A percentile compares a stretch with the other conserved stretches of the same genome.
Evolutionary conservation across 2,329 filamentous ascomycete genomes (phyloP).

Genomic region (Xylariaceae sp.): DNA sequence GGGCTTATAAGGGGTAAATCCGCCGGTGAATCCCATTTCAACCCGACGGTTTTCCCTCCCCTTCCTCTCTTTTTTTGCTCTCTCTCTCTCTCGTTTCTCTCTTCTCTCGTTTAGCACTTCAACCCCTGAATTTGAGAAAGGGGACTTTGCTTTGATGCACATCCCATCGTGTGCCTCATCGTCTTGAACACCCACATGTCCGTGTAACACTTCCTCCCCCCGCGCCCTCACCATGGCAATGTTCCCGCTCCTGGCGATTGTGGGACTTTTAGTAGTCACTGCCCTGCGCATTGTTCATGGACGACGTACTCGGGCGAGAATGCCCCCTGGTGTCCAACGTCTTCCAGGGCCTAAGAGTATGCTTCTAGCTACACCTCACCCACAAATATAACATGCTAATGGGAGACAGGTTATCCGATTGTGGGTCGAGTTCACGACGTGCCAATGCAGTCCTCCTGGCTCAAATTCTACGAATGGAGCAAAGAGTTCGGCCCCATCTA

Average conservation of each 20-base stretch:
- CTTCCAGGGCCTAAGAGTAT: constrained; percentile 30
- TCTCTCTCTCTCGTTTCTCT: too few relatives aligned
- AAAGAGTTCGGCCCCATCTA: constrained; percentile 44
- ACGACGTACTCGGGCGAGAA: constrained; percentile 17
- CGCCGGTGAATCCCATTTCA: not conserved
- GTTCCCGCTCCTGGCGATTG: constrained; percentile 19
- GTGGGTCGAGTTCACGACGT: constrained; percentile 44
- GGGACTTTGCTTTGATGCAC: not conserved
- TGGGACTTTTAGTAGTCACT: constrained; percentile 17
- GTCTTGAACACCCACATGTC: not conserved
- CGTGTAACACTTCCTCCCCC: not conserved
- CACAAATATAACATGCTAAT: not conserved
- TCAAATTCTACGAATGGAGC: constrained; percentile 46
- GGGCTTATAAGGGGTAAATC: constrained; percentile 5
- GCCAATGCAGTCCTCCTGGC: constrained; percentile 38
- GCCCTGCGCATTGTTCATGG: constrained; percentile 18
- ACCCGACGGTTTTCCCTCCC: not conserved
- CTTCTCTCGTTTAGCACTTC: too few relatives aligned
- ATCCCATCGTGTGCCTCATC: constrained; percentile 2
- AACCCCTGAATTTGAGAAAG: too few relatives aligned
- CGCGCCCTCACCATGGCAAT: constrained; percentile 19
- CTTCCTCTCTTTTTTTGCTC: not conserved
- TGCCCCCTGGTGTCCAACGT: constrained; percentile 25
- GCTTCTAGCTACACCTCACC: constrained; percentile 3
- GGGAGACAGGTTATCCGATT: constrained; percentile 36